Evolutionary conservation across 805 yeast species (phyloP).

Genomic region (Kockiozyma suomiensis): DNA sequence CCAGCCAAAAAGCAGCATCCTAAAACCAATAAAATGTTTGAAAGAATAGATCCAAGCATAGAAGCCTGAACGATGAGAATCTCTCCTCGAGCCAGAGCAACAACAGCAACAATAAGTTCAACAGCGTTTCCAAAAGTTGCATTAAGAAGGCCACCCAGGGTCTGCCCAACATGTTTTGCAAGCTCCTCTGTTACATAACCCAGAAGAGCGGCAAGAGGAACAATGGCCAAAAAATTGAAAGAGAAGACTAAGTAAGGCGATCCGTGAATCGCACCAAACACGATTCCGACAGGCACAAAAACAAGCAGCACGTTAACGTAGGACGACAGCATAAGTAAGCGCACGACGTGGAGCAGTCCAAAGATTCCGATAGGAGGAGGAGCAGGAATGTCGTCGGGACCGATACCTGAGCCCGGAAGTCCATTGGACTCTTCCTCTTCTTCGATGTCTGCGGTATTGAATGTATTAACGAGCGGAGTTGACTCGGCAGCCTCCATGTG

Average conservation of each 20-base stretch:
- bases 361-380: constrained; percentile 2
- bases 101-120: constrained; percentile 89
- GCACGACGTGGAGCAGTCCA: constrained; percentile 1
- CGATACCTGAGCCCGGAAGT: constrained; percentile 9
- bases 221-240: constrained; percentile 83
- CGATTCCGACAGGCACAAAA: constrained; percentile 86
- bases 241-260: constrained; percentile 60
- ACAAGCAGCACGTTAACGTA: constrained; percentile 75
- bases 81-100: constrained; percentile 84
- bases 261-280: constrained; percentile 65
- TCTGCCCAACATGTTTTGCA: constrained; percentile 84
- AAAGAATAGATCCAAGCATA: constrained; percentile 91
- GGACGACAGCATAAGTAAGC: constrained; percentile 38
- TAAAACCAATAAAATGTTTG: constrained; percentile 82
- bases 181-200: constrained; percentile 94
- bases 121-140: constrained; percentile 99
- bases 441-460: not conserved
- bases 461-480: constrained; percentile 16
- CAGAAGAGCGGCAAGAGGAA: constrained; percentile 87
- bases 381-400: constrained; percentile 1
- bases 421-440: constrained; percentile 9
- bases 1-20: constrained; percentile 97
- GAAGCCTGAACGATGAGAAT: constrained; percentile 95
- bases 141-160: constrained; percentile 89
- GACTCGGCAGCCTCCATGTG: constrained; percentile 11